Percentiles rank a stretch among this genome's conserved stretches.
These are phyloP conservation scores for Brachypodium distachyon DNA, from an alignment of 202 grass and related monocot genomes.

Conservation along the genomic window DNA sequence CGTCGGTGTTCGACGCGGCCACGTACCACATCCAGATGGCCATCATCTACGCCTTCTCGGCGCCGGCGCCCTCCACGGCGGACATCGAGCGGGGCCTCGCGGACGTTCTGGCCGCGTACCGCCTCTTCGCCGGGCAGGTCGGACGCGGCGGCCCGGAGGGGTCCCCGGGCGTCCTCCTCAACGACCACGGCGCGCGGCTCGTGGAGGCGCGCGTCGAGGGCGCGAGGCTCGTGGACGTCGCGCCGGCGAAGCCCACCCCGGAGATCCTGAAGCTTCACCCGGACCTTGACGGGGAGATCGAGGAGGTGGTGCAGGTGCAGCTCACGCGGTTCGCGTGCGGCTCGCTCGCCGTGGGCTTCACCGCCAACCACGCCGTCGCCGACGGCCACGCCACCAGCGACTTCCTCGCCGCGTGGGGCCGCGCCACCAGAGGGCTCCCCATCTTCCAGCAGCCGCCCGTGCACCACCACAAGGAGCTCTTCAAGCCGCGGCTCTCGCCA, in stretches of 20 bases:
- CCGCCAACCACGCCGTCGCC: slow-evolving; percentile 52
- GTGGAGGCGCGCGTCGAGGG: slow-evolving; percentile 41
- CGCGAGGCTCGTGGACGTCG: neutral
- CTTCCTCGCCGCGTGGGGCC: slow-evolving; percentile 62
- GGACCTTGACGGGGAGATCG: slow-evolving; percentile 11
- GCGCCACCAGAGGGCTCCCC: slow-evolving; percentile 25
- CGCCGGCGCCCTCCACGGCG: slow-evolving; percentile 26
- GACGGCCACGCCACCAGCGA: slow-evolving; percentile 58
- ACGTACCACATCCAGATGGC: slow-evolving; percentile 59
- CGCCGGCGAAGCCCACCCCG: slow-evolving; percentile 35
- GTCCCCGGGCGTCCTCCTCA: slow-evolving; percentile 20
- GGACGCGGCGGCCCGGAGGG: neutral
- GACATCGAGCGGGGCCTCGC: slow-evolving; percentile 45
- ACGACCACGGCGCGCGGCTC: slow-evolving; percentile 42
- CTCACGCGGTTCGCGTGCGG: slow-evolving; percentile 61
- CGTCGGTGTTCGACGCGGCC: slow-evolving; percentile 45
- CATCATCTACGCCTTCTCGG: slow-evolving; percentile 55
- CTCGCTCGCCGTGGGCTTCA: slow-evolving; percentile 51
- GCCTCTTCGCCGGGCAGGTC: slow-evolving; percentile 48
- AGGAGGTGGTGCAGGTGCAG: slow-evolving; percentile 60
- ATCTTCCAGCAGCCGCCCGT: neutral
- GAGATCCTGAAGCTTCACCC: slow-evolving; percentile 44
- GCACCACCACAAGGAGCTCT: slow-evolving; percentile 14
- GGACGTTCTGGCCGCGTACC: slow-evolving; percentile 27
- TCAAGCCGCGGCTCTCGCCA: slow-evolving; percentile 24